These are phyloP conservation scores for Abrus precatorius DNA, from an alignment of 306 rosid genomes.

Conservation along the genomic window DNA sequence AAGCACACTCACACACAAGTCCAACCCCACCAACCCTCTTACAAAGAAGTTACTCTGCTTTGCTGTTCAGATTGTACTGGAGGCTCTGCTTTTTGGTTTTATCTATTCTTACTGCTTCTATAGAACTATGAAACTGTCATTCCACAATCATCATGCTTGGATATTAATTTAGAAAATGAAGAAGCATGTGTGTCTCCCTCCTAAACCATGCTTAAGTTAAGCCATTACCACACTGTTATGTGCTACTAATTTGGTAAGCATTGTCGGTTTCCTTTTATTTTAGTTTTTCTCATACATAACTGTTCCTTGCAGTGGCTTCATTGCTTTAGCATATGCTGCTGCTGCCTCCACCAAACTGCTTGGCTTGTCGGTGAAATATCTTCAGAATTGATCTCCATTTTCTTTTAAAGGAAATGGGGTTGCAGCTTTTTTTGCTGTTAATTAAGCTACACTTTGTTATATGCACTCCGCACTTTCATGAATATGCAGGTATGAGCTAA, in stretches of 20 bases:
- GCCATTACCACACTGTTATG: conserved; percentile 29
- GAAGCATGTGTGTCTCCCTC: conserved; percentile 46
- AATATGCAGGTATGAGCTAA: conserved; percentile 73
- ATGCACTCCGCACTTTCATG: conserved; percentile 49
- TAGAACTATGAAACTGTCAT: conserved; percentile 47
- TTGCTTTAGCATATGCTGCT: conserved; percentile 27
- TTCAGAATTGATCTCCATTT: conserved; percentile 42
- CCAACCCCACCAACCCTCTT: conserved; percentile 56
- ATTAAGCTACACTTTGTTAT: conserved; percentile 55
- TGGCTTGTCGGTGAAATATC: conserved; percentile 52
- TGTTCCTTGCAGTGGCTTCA: neutral
- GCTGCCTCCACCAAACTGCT: conserved; percentile 38
- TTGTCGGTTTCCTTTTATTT: conserved; percentile 60
- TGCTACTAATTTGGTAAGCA: conserved; percentile 33
- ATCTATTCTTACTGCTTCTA: conserved; percentile 47
- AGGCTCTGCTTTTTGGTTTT: conserved; percentile 42
- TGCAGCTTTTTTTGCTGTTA: conserved; percentile 57
- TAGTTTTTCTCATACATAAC: neutral
- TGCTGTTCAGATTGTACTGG: conserved; percentile 39
- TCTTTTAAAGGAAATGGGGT: conserved; percentile 56
- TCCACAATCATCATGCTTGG: conserved; percentile 26
- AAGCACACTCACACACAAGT: conserved; percentile 4
- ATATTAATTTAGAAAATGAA: neutral
- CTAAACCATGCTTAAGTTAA: conserved; percentile 39
- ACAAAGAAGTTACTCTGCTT: conserved; percentile 48